These are phyloP conservation scores for Limonium bicolor DNA, from an alignment of 148 eudicot species.

Conservation along the genomic window DNA sequence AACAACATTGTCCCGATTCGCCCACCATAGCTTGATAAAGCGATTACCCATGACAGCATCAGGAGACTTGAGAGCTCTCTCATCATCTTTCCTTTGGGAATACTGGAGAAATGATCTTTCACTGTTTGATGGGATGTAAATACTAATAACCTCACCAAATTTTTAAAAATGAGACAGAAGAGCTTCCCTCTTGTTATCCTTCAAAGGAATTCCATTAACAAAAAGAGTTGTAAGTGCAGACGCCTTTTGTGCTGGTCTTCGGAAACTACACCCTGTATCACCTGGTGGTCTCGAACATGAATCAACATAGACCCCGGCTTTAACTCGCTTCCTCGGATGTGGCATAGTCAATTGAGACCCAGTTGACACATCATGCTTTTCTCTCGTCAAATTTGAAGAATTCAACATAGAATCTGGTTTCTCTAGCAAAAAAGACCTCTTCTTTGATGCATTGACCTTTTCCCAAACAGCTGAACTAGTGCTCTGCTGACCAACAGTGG, in stretches of 20 bases:
- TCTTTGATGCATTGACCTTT: constrained; percentile 35
- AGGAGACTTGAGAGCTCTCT: constrained; percentile 81
- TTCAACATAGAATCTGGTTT: constrained; percentile 21
- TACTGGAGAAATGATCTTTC: constrained; percentile 97
- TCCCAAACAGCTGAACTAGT: constrained; percentile 45
- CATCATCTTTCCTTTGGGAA: constrained; percentile 84
- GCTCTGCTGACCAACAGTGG: constrained; percentile 32
- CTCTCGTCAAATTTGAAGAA: constrained; percentile 18
- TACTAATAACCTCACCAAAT: constrained; percentile 83
- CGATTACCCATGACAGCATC: constrained; percentile 99
- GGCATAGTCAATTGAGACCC: constrained; percentile 15
- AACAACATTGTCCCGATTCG: constrained; percentile 60
- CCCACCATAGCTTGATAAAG: constrained; percentile 90
- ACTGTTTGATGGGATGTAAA: constrained; percentile 54
- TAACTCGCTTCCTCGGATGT: constrained; percentile 25
- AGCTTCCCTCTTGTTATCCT: constrained; percentile 68
- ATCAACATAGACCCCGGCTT: constrained; percentile 14
- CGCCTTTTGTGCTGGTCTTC: constrained; percentile 64
- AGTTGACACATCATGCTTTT: constrained; percentile 17
- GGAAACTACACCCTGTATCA: constrained; percentile 24
- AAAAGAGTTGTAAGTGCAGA: constrained; percentile 56
- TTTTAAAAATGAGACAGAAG: constrained; percentile 76
- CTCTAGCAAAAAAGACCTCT: constrained; percentile 29
- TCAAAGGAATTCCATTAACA: constrained; percentile 65
- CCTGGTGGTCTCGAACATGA: constrained; percentile 29